Evolutionary conservation across 495 filamentous ascomycete genomes (phyloP), one percentile per base, ranked within the genome.

Genomic region (Pyronema omphalodes): DNA sequence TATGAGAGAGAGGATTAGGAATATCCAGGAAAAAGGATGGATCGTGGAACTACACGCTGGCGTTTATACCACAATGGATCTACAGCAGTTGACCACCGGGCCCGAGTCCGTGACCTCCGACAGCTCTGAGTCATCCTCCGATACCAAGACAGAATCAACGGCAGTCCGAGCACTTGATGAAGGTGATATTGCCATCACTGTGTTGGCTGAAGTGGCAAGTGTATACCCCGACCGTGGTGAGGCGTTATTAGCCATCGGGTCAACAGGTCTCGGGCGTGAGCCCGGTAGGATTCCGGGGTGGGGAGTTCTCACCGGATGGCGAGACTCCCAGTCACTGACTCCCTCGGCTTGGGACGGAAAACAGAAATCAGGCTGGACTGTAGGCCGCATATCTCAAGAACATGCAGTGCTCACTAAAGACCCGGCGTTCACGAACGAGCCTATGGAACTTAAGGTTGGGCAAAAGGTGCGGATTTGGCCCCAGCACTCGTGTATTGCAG

Each of bases 401-500:
- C 81, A 83, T 66, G 80, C 79, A 0, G 73, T 82, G 52, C 54
- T 84, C 56, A 68, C 63, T 4, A 78, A 75, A 69, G 58, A 56
- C 9, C 58, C 53, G 8, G 53, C 57, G 14, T 71, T 68, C 0
- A 33, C 48, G 9, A 56, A 51, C 8, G 52, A 57, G 17, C 71
- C 68, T 0, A 34, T 51, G 11, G 59, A 73, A 57, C 63, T 84
- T 70, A 72, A 78, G 59, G 68, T 79, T 19, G 81, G 80, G 7
- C 66, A 77, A 59, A 75, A 77, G 51, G 72, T 91, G 19, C 71
- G 80, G 47, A 70, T 93, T 9, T 89, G 80, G 74, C 86, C 87
- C 0, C 93, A 93, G 60, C 88, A 94, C 67, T 76, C 83, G 39
- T 93, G 88, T 61, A 81, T 91, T 50, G 77, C 84, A 4, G 81